Evolutionary conservation across 2,329 filamentous ascomycete genomes (phyloP).

Genomic region (Hypoxylon sp.): DNA sequence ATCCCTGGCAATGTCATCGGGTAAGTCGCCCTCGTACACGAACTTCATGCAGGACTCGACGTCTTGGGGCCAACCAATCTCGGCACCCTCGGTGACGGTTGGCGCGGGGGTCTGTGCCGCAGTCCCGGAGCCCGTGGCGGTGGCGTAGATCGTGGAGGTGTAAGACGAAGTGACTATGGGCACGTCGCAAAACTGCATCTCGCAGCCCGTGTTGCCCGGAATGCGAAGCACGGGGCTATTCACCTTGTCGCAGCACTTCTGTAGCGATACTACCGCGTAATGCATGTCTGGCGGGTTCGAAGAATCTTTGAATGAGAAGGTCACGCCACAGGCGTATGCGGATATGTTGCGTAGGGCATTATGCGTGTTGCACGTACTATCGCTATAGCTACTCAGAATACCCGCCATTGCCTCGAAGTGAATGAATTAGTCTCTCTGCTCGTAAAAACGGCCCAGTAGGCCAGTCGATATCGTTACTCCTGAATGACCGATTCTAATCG

Average conservation of each 20-base stretch:
- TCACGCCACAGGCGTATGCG: conserved; percentile 48
- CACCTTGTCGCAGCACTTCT: conserved; percentile 44
- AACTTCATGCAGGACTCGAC: conserved; percentile 45
- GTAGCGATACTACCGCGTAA: conserved; percentile 45
- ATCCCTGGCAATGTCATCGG: conserved; percentile 39
- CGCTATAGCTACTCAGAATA: conserved; percentile 36
- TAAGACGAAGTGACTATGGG: conserved; percentile 38
- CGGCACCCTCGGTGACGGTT: conserved; percentile 30
- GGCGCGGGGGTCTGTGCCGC: conserved; percentile 36
- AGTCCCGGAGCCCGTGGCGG: conserved; percentile 41
- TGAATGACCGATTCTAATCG: background rate
- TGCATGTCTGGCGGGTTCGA: conserved; percentile 46
- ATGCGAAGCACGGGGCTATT: conserved; percentile 44
- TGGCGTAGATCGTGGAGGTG: conserved; percentile 37
- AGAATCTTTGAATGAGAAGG: conserved; percentile 43
- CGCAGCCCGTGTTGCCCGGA: conserved; percentile 49
- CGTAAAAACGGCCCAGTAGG: background rate
- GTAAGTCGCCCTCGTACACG: conserved; percentile 48
- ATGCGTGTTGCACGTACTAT: conserved; percentile 49
- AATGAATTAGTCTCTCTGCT: no score
- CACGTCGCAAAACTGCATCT: conserved; percentile 50
- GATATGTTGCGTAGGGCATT: conserved; percentile 48
- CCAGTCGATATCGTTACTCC: conserved; percentile 1
- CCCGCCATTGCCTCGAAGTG: conserved; percentile 32
- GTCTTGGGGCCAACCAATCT: conserved; percentile 25